A percentile compares a stretch with the other conserved stretches of the same genome.
These are phyloP conservation scores for Tulasnella sp. DNA, from an alignment of 768 basidiomycete species.

Conservation along the genomic window DNA sequence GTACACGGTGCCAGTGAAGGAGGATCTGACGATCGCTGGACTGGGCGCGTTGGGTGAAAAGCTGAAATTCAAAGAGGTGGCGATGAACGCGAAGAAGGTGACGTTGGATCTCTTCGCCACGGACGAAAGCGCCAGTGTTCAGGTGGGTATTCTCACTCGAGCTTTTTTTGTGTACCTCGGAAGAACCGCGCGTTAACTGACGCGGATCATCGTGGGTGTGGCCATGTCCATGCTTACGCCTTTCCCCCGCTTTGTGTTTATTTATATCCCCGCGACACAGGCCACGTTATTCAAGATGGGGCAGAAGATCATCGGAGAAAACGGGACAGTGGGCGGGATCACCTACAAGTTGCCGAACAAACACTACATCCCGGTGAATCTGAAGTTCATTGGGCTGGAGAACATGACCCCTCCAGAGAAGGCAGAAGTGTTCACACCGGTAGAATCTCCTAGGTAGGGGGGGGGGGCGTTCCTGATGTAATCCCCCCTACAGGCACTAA, in stretches of 20 bases:
- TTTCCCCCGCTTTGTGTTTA: not conserved
- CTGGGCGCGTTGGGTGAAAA: slow-evolving; percentile 37
- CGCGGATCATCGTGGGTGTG: no score
- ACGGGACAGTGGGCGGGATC: slow-evolving; percentile 45
- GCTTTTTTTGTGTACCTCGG: no score
- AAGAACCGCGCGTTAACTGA: not conserved
- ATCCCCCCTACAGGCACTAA: not conserved
- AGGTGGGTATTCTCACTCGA: slow-evolving; percentile 38
- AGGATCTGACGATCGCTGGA: slow-evolving; percentile 23
- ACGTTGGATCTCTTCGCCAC: slow-evolving; percentile 75
- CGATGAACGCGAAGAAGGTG: slow-evolving; percentile 40
- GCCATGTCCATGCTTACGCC: not conserved
- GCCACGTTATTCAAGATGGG: slow-evolving; percentile 90
- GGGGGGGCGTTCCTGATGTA: no score
- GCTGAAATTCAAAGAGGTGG: slow-evolving; percentile 50
- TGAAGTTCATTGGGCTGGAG: slow-evolving; percentile 31
- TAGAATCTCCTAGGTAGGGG: slow-evolving; percentile 72
- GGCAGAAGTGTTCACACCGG: slow-evolving; percentile 81
- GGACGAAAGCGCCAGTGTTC: slow-evolving; percentile 87
- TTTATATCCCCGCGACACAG: slow-evolving; percentile 30
- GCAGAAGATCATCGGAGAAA: slow-evolving; percentile 55
- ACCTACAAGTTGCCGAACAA: slow-evolving; percentile 82
- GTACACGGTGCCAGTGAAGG: slow-evolving; percentile 44
- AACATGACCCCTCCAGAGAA: slow-evolving; percentile 32
- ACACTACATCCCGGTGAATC: slow-evolving; percentile 85